Base-by-base conservation (phyloP, 2,329 filamentous ascomycete genomes). In the Apiospora rasikravindrae region DNA sequence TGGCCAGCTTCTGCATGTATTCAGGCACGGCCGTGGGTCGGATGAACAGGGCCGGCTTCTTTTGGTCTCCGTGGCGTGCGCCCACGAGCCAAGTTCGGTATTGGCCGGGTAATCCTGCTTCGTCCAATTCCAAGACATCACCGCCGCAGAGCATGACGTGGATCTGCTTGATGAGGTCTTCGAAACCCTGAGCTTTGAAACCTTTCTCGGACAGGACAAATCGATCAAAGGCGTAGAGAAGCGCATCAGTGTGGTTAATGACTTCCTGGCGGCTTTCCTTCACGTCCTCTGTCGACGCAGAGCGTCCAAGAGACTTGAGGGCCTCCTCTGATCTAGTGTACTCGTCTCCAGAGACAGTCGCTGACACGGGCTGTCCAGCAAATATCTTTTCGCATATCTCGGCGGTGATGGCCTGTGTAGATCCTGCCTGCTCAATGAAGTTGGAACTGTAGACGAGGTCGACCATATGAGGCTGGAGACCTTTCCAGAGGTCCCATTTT, bases 51-150 rank as follows among this genome's bases (percentile, higher is more conserved):
- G 74, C 71, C 8, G 67, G 70, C 51, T 73, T 73, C 16, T 69
- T 67, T 22, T 47, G 61, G 37, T 73, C 47, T 0, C 72, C 74
- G 11, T 73, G 69, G 11, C 74, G 71, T 0, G 74, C 75, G 0
- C 71, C 71, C 11, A 77, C 74, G 16, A 77, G 70, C 51, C 73
- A 73, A 1, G 70, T 71, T 19, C 80, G 76, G 57, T 81, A 81
- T 1, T 72, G n/a, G 0, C 78, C 79, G n/a, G 74, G 75, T 71
- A 37, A 44, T 1, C 86, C 72, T 82, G 81, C 74, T 75, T 87
- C 73, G 79, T 87, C 40, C 3, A 29, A 7, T 81, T 84, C 64
- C 14, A 75, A 44, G 7, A 73, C 64, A 1, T 51, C 47, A 0
- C 71, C 74, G 7, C 47, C 29, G 37, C 72, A 75, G 1, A 76